Conservation (phyloP, 352 stramenopile genomes). For the Phytophthora pini region DNA sequence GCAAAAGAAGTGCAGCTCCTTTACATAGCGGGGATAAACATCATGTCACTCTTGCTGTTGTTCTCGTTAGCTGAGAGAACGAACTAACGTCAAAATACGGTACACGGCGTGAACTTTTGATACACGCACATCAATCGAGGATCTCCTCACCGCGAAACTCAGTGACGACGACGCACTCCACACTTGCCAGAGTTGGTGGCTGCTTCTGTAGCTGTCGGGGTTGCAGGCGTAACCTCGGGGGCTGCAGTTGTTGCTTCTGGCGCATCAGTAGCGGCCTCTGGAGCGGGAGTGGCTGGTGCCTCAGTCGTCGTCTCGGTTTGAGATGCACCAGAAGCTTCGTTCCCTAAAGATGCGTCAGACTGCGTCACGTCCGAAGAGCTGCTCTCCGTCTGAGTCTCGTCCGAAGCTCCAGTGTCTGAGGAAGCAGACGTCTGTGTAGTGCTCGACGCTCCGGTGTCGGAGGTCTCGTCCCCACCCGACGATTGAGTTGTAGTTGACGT, state of each 20-base stretch:
- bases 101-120: too few species aligned
- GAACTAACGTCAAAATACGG: slow-evolving; percentile 4
- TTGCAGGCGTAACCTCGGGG: not conserved
- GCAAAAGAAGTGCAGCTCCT: not conserved
- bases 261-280: not conserved
- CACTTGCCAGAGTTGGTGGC: slow-evolving; percentile 11
- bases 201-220: slow-evolving; percentile 2
- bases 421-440: slow-evolving; percentile 14
- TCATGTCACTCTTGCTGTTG: not conserved
- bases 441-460: not conserved
- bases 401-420: not conserved
- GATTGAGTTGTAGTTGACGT: slow-evolving; percentile 1
- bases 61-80: not conserved
- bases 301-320: slow-evolving; percentile 1
- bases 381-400: not conserved
- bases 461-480: not conserved
- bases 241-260: not conserved
- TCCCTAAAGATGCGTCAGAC: not conserved
- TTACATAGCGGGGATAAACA: slow-evolving; percentile 7
- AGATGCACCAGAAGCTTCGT: not conserved
- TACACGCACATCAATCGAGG: not conserved
- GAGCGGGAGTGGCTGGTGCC: not conserved
- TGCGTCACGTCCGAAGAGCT: not conserved
- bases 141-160: not conserved
- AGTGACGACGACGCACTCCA: slow-evolving; percentile 16